Conservation (phyloP, 805 yeast species). For the Candida palmyrensis region DNA sequence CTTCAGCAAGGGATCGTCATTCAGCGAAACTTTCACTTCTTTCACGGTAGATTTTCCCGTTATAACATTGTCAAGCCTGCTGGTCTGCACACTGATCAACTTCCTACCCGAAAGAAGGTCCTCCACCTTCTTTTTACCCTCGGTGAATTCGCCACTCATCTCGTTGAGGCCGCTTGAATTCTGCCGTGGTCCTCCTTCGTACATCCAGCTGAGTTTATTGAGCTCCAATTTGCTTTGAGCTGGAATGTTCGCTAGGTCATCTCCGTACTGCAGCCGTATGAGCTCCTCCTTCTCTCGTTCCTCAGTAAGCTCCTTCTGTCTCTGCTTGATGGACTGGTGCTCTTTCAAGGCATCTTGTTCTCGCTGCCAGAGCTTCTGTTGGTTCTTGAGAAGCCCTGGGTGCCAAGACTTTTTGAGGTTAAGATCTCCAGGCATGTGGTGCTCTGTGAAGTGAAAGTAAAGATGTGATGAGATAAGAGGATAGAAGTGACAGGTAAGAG, state of each 20-base stretch:
- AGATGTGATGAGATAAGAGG: no score
- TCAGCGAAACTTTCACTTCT: not conserved
- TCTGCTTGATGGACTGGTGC: slow-evolving; percentile 55
- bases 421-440: slow-evolving; percentile 64
- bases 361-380: slow-evolving; percentile 74
- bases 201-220: slow-evolving; percentile 82
- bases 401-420: slow-evolving; percentile 96
- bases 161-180: slow-evolving; percentile 36
- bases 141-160: slow-evolving; percentile 24
- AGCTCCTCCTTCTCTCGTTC: slow-evolving; percentile 60
- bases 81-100: slow-evolving; percentile 29
- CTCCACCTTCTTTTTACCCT: slow-evolving; percentile 38
- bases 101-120: slow-evolving; percentile 51
- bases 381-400: slow-evolving; percentile 82
- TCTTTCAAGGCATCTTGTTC: slow-evolving; percentile 79
- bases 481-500: no score
- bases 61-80: slow-evolving; percentile 20
- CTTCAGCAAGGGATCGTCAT: slow-evolving; percentile 48
- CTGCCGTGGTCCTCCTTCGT: slow-evolving; percentile 43
- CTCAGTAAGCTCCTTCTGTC: slow-evolving; percentile 56
- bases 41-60: slow-evolving; percentile 11
- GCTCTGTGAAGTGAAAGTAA: not conserved
- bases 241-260: slow-evolving; percentile 30
- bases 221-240: slow-evolving; percentile 29
- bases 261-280: slow-evolving; percentile 40